A percentile compares a stretch with the other conserved stretches of the same genome.
Conservation (phyloP, 139 green algal genomes). For the Medakamo hakoo region DNA sequence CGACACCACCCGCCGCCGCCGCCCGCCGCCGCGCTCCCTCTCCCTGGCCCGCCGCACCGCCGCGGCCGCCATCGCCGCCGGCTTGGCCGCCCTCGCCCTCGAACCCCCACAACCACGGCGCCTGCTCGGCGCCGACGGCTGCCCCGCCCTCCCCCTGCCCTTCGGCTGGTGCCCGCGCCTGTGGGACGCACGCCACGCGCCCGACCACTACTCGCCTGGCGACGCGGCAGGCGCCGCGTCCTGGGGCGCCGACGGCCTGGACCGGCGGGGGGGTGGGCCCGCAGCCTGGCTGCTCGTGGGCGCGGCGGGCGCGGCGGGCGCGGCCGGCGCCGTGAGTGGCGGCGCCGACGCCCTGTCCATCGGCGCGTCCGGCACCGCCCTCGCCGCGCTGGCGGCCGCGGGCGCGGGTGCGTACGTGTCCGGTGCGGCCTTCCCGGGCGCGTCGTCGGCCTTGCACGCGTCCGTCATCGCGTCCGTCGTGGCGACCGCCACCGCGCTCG, state of each 20-base stretch:
- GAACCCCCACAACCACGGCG: constrained; percentile 64
- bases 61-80: constrained; percentile 7
- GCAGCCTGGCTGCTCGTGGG: constrained; percentile 61
- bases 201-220: constrained; percentile 65
- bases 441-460: constrained; percentile 5
- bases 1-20: constrained; percentile 31
- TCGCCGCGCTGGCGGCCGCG: constrained; percentile 22
- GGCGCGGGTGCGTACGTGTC: constrained; percentile 68
- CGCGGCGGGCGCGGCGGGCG: constrained; percentile 7
- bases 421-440: constrained; percentile 62
- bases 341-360: constrained; percentile 1
- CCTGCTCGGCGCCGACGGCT: constrained; percentile 43
- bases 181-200: constrained; percentile 76
- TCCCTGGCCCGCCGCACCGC: constrained; percentile 40
- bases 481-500: background rate
- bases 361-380: constrained; percentile 1
- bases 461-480: background rate
- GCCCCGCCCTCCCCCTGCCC: constrained; percentile 54
- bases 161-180: constrained; percentile 66
- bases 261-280: no score
- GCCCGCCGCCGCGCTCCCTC: constrained; percentile 21
- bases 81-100: constrained; percentile 32
- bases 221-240: constrained; percentile 52
- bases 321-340: background rate
- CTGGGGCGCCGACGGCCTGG: background rate